Percentiles rank a stretch among this genome's conserved stretches.
Evolutionary conservation across 225 moss, liverwort and hornwort species (phyloP).

Genomic region (Pseudoscleropodium purum): DNA sequence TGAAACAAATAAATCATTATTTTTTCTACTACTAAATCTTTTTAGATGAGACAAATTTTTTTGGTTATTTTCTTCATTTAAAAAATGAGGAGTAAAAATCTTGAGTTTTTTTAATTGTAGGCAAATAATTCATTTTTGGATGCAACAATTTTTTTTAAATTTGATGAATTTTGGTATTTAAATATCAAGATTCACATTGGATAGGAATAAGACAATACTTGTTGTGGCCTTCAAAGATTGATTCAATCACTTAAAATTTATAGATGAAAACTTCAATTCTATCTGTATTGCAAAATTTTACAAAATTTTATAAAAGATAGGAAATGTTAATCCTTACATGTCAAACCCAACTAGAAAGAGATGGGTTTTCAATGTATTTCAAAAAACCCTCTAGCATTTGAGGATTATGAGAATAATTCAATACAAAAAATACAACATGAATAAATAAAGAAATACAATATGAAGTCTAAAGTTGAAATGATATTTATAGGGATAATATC

Average conservation of each 20-base stretch:
- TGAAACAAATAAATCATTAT: background rate
- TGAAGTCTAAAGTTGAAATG: background rate
- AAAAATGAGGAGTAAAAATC: background rate
- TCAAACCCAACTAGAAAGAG: fast-evolving
- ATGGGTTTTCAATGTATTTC: background rate
- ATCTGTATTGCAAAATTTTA: fast-evolving
- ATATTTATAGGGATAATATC: too few species aligned
- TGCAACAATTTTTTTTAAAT: background rate
- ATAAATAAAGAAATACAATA: too few species aligned
- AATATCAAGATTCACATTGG: background rate
- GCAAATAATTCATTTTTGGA: background rate
- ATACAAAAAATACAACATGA: too few species aligned
- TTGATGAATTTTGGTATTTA: fast-evolving
- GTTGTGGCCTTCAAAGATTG: background rate
- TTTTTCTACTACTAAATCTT: background rate
- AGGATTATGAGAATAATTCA: background rate
- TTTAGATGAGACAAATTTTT: background rate
- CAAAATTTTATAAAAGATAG: background rate
- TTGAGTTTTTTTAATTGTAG: too few species aligned
- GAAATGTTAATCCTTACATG: background rate
- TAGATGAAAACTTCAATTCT: too few species aligned
- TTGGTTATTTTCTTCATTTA: background rate
- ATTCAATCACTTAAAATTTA: background rate
- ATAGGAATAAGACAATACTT: background rate
- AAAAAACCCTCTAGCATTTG: background rate